phyloP scores from a whole-genome alignment of 129 eudicot species.

The Tagetes patula region DNA sequence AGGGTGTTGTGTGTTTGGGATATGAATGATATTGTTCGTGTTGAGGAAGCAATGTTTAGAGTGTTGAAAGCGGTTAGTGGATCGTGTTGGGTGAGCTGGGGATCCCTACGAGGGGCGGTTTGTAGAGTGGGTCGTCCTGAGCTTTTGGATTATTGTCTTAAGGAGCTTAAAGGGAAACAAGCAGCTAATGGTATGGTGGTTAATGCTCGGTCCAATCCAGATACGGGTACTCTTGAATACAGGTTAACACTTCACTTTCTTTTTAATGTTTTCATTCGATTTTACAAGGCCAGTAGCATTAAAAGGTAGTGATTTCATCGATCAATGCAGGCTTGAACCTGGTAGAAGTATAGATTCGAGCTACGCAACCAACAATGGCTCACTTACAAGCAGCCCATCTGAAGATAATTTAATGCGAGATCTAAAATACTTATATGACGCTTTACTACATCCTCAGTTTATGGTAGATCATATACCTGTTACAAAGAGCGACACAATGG shows the following conservation, averaged over 20 bases:
- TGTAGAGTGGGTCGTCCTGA: conserved; percentile 79
- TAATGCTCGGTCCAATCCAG: conserved; percentile 44
- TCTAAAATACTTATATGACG: conserved; percentile 62
- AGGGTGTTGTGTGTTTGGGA: conserved; percentile 66
- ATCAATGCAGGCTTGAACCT: conserved; percentile 61
- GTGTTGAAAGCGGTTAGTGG: conserved; percentile 80
- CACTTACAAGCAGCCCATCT: conserved; percentile 39
- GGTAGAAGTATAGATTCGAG: conserved; percentile 18
- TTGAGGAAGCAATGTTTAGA: conserved; percentile 82
- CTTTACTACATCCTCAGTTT: conserved; percentile 61
- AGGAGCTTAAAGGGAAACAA: conserved; percentile 80
- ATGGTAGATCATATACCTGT: conserved; percentile 41
- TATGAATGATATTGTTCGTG: conserved; percentile 49
- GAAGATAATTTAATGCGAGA: conserved; percentile 59
- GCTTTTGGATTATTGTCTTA: conserved; percentile 85
- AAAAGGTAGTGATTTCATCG: neutral
- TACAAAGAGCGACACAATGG: conserved; percentile 33
- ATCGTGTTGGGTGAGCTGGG: conserved; percentile 83
- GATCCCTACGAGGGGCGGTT: conserved; percentile 83
- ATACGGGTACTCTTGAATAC: conserved; percentile 17
- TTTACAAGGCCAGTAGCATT: too few relatives aligned
- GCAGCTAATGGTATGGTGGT: conserved; percentile 75
- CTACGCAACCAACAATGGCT: conserved; percentile 14
- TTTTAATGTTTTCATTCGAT: neutral
- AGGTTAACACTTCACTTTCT: conserved; percentile 9